Conservation (phyloP, 1,139 yeast genomes). For the Starmera stellimalicola region DNA sequence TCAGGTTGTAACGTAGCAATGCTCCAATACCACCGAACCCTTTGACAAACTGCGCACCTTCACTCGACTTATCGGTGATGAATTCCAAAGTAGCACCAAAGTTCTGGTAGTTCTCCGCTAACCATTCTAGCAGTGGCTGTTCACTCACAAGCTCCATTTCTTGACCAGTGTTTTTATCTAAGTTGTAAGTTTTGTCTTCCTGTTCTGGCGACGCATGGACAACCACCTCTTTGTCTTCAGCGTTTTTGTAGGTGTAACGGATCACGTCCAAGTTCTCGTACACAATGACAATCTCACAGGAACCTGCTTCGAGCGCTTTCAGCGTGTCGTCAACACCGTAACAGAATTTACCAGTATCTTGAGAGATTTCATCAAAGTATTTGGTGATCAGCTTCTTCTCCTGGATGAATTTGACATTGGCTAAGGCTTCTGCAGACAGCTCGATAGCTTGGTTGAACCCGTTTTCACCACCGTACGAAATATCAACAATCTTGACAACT, state of each 20-base stretch:
- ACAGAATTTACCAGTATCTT: conserved; percentile 94
- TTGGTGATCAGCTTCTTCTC: conserved; percentile 89
- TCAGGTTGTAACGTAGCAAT: conserved; percentile 87
- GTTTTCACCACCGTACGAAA: conserved; percentile 97
- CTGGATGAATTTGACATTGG: conserved; percentile 95
- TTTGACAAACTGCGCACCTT: conserved; percentile 95
- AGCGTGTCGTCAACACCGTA: conserved; percentile 95
- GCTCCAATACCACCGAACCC: conserved; percentile 99
- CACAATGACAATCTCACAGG: conserved; percentile 87
- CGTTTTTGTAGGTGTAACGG: conserved; percentile 77
- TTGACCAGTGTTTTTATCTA: conserved; percentile 78
- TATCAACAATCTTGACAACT: conserved; percentile 87
- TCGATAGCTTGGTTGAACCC: conserved; percentile 99
- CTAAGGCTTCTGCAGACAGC: conserved; percentile 89
- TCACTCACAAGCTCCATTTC: conserved; percentile 85
- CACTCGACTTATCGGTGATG: conserved; percentile 92
- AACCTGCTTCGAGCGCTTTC: conserved; percentile 93
- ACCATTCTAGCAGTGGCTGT: conserved; percentile 86
- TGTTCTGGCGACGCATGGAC: conserved; percentile 66
- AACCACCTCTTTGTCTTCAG: conserved; percentile 70
- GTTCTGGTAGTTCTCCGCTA: conserved; percentile 89
- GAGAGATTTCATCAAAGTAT: conserved; percentile 94
- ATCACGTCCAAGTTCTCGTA: conserved; percentile 82
- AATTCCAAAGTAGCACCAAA: conserved; percentile 95
- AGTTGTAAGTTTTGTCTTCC: conserved; percentile 66